phyloP scores from a whole-genome alignment of 2,329 filamentous ascomycete genomes.

The Monilinia vaccinii-corymbosi region DNA sequence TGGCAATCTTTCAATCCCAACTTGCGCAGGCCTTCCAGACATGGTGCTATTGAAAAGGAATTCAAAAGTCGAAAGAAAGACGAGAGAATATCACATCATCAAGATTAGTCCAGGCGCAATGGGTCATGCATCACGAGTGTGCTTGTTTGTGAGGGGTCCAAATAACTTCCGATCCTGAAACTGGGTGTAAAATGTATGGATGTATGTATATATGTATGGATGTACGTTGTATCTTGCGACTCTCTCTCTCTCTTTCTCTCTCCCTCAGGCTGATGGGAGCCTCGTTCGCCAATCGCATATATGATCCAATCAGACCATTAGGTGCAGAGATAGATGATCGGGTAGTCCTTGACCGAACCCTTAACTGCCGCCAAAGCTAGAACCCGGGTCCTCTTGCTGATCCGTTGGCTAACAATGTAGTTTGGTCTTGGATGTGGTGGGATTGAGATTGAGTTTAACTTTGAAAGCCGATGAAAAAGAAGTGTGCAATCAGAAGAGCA shows the following conservation, averaged over 20 bases:
- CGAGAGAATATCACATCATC: slow-evolving; percentile 23
- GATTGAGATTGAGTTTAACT: neutral
- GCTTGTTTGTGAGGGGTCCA: neutral
- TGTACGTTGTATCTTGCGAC: neutral
- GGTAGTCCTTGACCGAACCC: neutral
- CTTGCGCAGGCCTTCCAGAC: slow-evolving; percentile 27
- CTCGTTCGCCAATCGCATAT: slow-evolving; percentile 7
- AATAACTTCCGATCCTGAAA: neutral
- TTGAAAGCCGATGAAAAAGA: neutral
- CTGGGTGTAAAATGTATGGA: neutral
- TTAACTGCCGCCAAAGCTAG: neutral
- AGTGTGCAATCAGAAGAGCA: neutral
- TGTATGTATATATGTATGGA: neutral
- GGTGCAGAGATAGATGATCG: neutral
- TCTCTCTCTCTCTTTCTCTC: too few relatives aligned
- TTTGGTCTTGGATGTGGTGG: neutral
- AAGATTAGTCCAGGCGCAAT: slow-evolving; percentile 15
- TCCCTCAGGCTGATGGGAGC: neutral
- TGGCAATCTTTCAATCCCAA: slow-evolving; percentile 30
- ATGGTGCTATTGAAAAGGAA: slow-evolving; percentile 20
- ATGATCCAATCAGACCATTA: neutral
- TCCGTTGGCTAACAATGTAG: neutral
- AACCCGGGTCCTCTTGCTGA: neutral
- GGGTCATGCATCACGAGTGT: slow-evolving; percentile 17
- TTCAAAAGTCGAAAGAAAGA: neutral